phyloP scores from a whole-genome alignment of 768 basidiomycete genomes.

The Paxillus ammoniavirescens region DNA sequence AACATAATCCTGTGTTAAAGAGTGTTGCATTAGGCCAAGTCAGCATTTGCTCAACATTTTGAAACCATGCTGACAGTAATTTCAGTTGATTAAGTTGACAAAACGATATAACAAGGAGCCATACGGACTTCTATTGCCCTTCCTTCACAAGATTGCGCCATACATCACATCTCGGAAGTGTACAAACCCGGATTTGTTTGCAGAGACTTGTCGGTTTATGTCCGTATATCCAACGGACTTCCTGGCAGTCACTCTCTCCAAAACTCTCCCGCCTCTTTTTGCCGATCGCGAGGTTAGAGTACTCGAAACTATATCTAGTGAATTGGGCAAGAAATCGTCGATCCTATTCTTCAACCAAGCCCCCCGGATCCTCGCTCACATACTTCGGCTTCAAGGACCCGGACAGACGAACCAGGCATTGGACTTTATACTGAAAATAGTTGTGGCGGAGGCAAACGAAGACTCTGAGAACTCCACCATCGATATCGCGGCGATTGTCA shows the following conservation, averaged over 20 bases:
- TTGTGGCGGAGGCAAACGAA: constrained; percentile 45
- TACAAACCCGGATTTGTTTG: constrained; percentile 55
- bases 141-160: constrained; percentile 63
- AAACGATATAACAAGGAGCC: constrained; percentile 58
- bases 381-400: constrained; percentile 58
- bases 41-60: constrained; percentile 10
- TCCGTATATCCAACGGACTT: constrained; percentile 56
- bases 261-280: constrained; percentile 70
- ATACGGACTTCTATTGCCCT: constrained; percentile 68
- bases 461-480: constrained; percentile 32
- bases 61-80: constrained; percentile 3
- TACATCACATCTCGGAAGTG: constrained; percentile 60
- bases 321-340: constrained; percentile 44
- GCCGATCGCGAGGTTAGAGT: constrained; percentile 56
- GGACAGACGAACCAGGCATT: constrained; percentile 58
- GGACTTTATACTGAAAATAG: constrained; percentile 57
- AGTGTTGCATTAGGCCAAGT: constrained; percentile 71
- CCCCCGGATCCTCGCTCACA: constrained; percentile 60
- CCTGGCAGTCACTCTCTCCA: constrained; percentile 57
- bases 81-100: constrained; percentile 57
- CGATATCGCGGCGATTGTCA: constrained; percentile 51
- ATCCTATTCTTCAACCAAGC: constrained; percentile 56
- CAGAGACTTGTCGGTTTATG: constrained; percentile 70
- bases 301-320: constrained; percentile 59
- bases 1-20: constrained; percentile 65